Evolutionary conservation across 495 filamentous ascomycete genomes (phyloP), one percentile per base, ranked within the genome.

Genomic region (Aspergillus avenaceus): DNA sequence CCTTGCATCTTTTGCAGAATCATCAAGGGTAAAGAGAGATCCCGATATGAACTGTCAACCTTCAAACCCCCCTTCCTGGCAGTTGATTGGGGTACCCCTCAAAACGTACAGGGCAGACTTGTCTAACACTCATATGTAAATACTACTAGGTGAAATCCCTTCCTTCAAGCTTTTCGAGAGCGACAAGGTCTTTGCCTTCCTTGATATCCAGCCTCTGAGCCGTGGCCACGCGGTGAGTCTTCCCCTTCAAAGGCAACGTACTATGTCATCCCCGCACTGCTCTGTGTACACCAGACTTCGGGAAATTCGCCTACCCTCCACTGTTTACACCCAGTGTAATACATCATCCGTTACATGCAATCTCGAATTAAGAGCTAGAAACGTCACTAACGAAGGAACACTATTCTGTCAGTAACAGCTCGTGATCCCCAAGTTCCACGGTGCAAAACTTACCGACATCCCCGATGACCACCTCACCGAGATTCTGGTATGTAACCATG

Each of bases 1-100:
- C 80, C 88, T 37, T 98, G 93, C 61, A 91, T 97, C 67, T 98
- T 98, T 77, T 98, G 93, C 81, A 95, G 87, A 64, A 97, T 98
- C 66, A 87, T 98, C 72, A 95, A 95, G 78, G 93, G 91, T 86
- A 72, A 32, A 22, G 27, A 26, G 16, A 4, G 24, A 31, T 11
- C n/a, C 18, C 40, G 18, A 19, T 32, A 11, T 47, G 14, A 19
- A 46, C 34, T 46, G 24, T 8, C 24, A 14, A 23, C 41, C 14
- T 42, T n/a, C 37, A n/a, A n/a, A n/a, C n/a, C n/a, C 34, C 23
- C 27, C 45, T 8, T 41, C 18, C 8, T 22, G 21, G 8, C 22
- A 31, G 13, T 13, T 3, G 11, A 22, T 27, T 13, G 13, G 44
- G 26, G 23, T 46, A 28, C 13, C n/a, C 28, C 44, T 46, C 32